Base-by-base conservation (phyloP, 2,329 filamentous ascomycete genomes). In the Verticillium nubilum region DNA sequence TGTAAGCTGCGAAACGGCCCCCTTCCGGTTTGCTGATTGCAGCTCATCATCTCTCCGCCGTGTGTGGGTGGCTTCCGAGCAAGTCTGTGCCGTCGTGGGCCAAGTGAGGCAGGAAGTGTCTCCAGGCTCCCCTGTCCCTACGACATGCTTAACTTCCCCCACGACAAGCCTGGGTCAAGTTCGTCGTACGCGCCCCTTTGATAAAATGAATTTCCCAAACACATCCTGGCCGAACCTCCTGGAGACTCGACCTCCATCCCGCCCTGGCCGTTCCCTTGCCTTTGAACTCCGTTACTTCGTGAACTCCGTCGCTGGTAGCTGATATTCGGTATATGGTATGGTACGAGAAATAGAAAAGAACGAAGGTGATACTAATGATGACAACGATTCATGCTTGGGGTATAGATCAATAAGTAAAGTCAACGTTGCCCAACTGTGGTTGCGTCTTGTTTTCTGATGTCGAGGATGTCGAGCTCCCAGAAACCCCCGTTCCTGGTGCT, bases 341-440 rank as follows among this genome's bases (percentile, higher is more conserved):
- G 17, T 29, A 53, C 52, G 52, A 53, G 52, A 53, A 53, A 53
- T 12, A 28, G 25, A 53, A 53, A 53, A 28, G 42, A 47, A 47
- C 19, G 42, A 47, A 47, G 42, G 42, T 23, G 19, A 25, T 47
- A 23, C 42, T 47, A 47, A 47, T 47, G 42, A 47, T 23, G 13
- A 47, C 42, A 47, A 19, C 42, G 42, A 53, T 28, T 28, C 25
- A 29, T 53, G 52, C 27, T 53, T 27, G 52, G 52, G 37, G 52
- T 53, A 53, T 53, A 53, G 42, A 47, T 81, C 75, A 87, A 67
- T 87, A 86, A 71, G 80, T 86, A 63, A 87, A 83, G 72, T 87
- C 84, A 65, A 87, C 81, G 68, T 83, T 79, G 61, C 81, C 84
- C 74, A 87, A 76, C 62, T 81, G 76, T 42, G 82, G 77, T 65